Conservation (phyloP, 2,329 filamentous ascomycete species). For the Exophiala aquamarina region DNA sequence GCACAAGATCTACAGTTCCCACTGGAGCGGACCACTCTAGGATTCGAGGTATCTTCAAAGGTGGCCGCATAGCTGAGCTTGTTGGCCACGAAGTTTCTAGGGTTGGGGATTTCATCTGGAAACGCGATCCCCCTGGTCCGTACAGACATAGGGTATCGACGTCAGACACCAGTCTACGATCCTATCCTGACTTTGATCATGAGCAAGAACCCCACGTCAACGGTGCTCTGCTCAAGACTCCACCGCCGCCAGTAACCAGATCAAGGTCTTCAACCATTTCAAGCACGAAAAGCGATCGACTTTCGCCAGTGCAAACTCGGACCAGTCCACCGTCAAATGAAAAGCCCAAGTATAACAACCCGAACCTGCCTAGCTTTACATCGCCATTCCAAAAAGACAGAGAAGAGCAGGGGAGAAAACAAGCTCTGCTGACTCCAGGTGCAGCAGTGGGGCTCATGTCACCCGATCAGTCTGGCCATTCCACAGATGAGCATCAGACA, state of each 20-base stretch:
- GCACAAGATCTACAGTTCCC: constrained; percentile 48
- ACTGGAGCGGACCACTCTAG: constrained; percentile 52
- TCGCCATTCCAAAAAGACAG: constrained; percentile 46
- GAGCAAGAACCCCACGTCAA: constrained; percentile 38
- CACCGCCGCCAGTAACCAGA: constrained; percentile 6
- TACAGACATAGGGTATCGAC: constrained; percentile 38
- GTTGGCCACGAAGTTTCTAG: constrained; percentile 65
- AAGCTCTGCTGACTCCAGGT: constrained; percentile 26
- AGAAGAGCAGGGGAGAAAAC: constrained; percentile 33
- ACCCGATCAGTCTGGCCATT: constrained; percentile 43
- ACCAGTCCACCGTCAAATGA: constrained; percentile 10
- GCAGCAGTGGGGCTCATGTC: constrained; percentile 13
- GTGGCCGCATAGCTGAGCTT: constrained; percentile 70
- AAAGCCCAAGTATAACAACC: constrained; percentile 39
- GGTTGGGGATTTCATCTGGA: constrained; percentile 61
- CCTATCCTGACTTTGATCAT: constrained; percentile 49
- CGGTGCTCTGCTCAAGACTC: constrained; percentile 19
- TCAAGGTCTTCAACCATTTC: constrained; percentile 25
- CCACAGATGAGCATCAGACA: constrained; percentile 36
- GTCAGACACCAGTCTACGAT: constrained; percentile 46
- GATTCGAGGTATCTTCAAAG: constrained; percentile 75
- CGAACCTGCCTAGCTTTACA: constrained; percentile 53
- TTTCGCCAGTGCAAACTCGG: constrained; percentile 8
- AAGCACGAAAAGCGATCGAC: constrained; percentile 21
- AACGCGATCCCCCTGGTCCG: constrained; percentile 52